Conservation (phyloP, 2,329 filamentous ascomycete genomes). For the Diplodia scrobiculata region DNA sequence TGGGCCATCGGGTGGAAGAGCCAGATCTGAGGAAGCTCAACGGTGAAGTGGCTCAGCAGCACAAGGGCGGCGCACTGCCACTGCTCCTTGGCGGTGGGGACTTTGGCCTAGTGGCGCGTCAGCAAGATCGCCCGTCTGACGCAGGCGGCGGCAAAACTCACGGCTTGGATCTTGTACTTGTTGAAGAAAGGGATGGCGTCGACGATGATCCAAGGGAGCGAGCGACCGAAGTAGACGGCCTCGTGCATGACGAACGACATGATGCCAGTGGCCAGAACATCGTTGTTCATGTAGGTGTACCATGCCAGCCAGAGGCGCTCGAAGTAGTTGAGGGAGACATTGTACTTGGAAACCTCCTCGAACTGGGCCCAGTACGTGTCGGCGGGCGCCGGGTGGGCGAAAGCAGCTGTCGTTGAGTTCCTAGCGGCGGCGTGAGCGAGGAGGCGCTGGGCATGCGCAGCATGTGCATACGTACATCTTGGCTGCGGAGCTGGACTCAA, state of each 20-base stretch:
- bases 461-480: background rate
- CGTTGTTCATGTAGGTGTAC: slow-evolving; percentile 99
- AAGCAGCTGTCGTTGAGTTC: slow-evolving; percentile 44
- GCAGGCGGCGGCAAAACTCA: slow-evolving; percentile 48
- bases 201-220: slow-evolving; percentile 88
- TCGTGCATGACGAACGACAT: slow-evolving; percentile 98
- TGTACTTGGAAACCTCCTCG: slow-evolving; percentile 67
- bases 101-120: slow-evolving; percentile 63
- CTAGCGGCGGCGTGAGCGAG: slow-evolving; percentile 32
- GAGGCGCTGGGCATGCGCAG: background rate
- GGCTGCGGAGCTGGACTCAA: slow-evolving; percentile 3
- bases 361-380: slow-evolving; percentile 68
- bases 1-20: slow-evolving; percentile 96
- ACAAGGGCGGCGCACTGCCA: slow-evolving; percentile 93
- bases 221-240: slow-evolving; percentile 88
- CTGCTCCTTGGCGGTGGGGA: slow-evolving; percentile 90
- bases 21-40: slow-evolving; percentile 98
- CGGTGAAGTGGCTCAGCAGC: slow-evolving; percentile 92
- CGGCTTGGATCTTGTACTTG: slow-evolving; percentile 91
- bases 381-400: slow-evolving; percentile 42
- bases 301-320: slow-evolving; percentile 93
- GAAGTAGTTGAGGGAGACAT: slow-evolving; percentile 80
- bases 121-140: background rate
- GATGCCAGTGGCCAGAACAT: slow-evolving; percentile 92
- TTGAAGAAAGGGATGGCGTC: slow-evolving; percentile 84